Percentiles rank a stretch among this genome's conserved stretches.
Evolutionary conservation across 1,284 basidiomycete genomes (phyloP).

Genomic region (Wolfiporia cocos): DNA sequence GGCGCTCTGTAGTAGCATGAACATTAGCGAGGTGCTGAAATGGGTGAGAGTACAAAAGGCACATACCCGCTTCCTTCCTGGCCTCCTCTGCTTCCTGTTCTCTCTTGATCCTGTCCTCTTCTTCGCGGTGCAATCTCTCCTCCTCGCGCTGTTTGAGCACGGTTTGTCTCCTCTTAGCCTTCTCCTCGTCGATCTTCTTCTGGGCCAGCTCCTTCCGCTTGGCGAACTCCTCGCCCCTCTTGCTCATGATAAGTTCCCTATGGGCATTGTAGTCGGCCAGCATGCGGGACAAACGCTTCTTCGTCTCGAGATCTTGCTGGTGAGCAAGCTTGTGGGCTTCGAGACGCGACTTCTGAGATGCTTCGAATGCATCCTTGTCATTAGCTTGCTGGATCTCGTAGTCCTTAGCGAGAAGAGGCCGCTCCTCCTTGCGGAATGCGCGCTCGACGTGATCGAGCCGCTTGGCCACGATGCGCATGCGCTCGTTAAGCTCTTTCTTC

Average conservation of each 20-base stretch:
- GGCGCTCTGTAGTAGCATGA: conserved; percentile 34
- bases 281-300: conserved; percentile 75
- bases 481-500: conserved; percentile 85
- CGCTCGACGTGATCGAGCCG: conserved; percentile 96
- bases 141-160: conserved; percentile 55
- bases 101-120: conserved; percentile 40
- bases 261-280: conserved; percentile 68
- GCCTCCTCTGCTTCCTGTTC: conserved; percentile 49
- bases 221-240: conserved; percentile 70
- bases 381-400: conserved; percentile 83
- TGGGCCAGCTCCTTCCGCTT: conserved; percentile 54
- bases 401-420: conserved; percentile 81
- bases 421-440: conserved; percentile 92
- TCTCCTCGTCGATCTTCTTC: conserved; percentile 82
- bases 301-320: conserved; percentile 69
- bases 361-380: conserved; percentile 70
- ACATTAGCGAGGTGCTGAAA: not conserved
- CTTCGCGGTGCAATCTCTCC: conserved; percentile 40
- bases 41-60: conserved; percentile 1
- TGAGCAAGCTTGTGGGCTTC: conserved; percentile 63
- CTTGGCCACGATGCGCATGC: conserved; percentile 82
- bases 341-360: conserved; percentile 54
- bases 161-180: conserved; percentile 61
- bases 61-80: conserved; percentile 43
- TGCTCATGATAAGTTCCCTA: conserved; percentile 53